A percentile compares a stretch with the other conserved stretches of the same genome.
Evolutionary conservation across 768 basidiomycete genomes (phyloP).

Genomic region (Vararia minispora): DNA sequence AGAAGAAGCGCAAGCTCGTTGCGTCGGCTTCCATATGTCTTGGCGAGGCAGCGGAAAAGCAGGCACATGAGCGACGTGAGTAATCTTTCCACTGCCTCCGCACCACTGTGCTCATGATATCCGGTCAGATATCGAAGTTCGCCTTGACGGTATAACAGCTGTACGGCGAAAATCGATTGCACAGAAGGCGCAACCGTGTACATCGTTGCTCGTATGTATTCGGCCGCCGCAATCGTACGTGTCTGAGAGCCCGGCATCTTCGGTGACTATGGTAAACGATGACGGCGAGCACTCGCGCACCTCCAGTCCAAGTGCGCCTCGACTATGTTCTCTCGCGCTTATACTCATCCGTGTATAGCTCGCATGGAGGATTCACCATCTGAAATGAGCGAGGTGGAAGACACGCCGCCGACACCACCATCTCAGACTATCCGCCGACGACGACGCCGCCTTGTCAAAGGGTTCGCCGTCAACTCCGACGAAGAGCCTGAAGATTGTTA

Average conservation of each 20-base stretch:
- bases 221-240: conserved; percentile 5
- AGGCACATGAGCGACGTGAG: conserved; percentile 35
- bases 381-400: conserved; percentile 2
- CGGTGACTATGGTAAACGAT: conserved; percentile 1
- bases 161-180: conserved; percentile 7
- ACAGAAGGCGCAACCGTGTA: conserved; percentile 8
- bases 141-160: conserved; percentile 5
- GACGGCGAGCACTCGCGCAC: conserved; percentile 1
- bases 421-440: conserved; percentile 6
- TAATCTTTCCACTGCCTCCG: conserved; percentile 2
- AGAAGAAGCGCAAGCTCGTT: conserved; percentile 42
- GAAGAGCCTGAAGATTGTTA: no score
- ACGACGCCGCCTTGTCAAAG: conserved; percentile 6
- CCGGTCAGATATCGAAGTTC: conserved; percentile 8
- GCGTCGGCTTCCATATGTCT: conserved; percentile 40
- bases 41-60: conserved; percentile 39
- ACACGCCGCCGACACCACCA: conserved; percentile 1
- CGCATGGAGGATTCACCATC: not conserved
- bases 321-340: no score
- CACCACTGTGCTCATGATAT: not conserved
- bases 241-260: not conserved
- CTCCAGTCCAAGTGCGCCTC: conserved; percentile 7
- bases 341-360: not conserved
- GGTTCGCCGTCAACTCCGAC: conserved; percentile 7
- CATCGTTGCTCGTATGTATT: conserved; percentile 9